These are phyloP conservation scores for Solanum chilense DNA, from an alignment of 257 asterid genomes.

Conservation along the genomic window DNA sequence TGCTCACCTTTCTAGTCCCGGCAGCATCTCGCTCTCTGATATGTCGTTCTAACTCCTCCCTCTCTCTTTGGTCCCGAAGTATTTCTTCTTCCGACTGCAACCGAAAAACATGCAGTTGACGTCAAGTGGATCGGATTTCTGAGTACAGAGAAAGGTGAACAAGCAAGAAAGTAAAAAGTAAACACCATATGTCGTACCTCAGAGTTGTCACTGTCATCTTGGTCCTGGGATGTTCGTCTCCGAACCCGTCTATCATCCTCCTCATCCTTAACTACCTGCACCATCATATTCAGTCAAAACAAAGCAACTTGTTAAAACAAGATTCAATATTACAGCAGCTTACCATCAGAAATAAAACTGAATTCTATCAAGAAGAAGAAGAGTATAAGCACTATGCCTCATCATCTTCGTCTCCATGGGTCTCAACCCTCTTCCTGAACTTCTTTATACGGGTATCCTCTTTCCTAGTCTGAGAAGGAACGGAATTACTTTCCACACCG, in stretches of 20 bases:
- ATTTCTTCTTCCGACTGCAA: constrained; percentile 87
- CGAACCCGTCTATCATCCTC: constrained; percentile 46
- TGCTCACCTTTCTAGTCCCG: constrained; percentile 72
- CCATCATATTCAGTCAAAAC: constrained; percentile 20
- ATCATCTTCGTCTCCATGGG: constrained; percentile 57
- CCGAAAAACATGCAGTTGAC: background rate
- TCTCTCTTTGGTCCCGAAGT: constrained; percentile 78
- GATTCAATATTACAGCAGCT: constrained; percentile 7
- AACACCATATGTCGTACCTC: constrained; percentile 34
- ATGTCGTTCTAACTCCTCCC: constrained; percentile 75
- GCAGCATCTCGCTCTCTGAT: constrained; percentile 84
- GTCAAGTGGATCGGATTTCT: background rate
- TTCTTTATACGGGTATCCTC: constrained; percentile 45
- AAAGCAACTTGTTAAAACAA: constrained; percentile 10
- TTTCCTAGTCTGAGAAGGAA: constrained; percentile 29
- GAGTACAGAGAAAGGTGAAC: background rate
- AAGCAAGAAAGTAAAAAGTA: background rate
- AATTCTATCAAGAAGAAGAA: constrained; percentile 17
- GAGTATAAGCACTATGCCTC: constrained; percentile 41
- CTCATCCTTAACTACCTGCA: constrained; percentile 29
- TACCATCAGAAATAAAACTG: constrained; percentile 10
- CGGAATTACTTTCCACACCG: constrained; percentile 5
- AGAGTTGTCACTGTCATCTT: constrained; percentile 37
- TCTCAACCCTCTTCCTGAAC: constrained; percentile 74
- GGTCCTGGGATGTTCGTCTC: constrained; percentile 43